Evolutionary conservation across 169 alveolate species (phyloP).

Genomic region (Plasmodium fragile): DNA sequence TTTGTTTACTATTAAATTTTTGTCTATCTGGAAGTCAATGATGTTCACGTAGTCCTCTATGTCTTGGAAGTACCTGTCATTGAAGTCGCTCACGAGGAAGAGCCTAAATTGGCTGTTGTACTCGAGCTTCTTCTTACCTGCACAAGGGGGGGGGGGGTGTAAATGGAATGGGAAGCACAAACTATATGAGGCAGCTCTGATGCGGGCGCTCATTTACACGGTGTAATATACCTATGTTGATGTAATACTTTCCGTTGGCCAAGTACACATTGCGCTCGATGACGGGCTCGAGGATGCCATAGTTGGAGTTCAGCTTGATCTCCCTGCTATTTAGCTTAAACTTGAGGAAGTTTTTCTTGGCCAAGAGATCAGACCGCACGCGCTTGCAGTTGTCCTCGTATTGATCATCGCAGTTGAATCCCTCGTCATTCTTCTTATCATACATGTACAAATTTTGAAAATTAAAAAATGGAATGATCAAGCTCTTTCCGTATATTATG

Average conservation of each 20-base stretch:
- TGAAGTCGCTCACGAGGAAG: conserved; percentile 59
- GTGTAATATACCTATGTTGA: conserved; percentile 42
- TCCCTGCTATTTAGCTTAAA: conserved; percentile 6
- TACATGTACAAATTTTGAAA: conserved; percentile 70
- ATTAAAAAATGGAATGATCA: conserved; percentile 54
- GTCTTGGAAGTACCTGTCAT: conserved; percentile 61
- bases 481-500: conserved; percentile 70
- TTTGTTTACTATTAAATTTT: conserved; percentile 43
- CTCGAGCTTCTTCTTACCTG: conserved; percentile 59
- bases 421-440: conserved; percentile 43
- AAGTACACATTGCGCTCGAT: conserved; percentile 43
- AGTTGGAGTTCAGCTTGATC: conserved; percentile 44
- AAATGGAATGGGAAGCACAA: not conserved
- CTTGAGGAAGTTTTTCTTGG: conserved; percentile 30
- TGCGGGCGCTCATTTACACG: not conserved
- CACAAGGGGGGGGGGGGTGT: not conserved
- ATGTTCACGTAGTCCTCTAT: conserved; percentile 63
- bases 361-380: not conserved
- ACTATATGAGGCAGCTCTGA: not conserved
- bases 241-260: conserved; percentile 65
- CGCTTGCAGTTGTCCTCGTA: conserved; percentile 26
- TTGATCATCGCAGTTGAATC: conserved; percentile 15
- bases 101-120: conserved; percentile 57
- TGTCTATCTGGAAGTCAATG: conserved; percentile 66
- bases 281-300: conserved; percentile 39